A percentile compares a stretch with the other conserved stretches of the same genome.
These are phyloP conservation scores for Candida sithepensis DNA, from an alignment of 805 yeast species.

Conservation along the genomic window DNA sequence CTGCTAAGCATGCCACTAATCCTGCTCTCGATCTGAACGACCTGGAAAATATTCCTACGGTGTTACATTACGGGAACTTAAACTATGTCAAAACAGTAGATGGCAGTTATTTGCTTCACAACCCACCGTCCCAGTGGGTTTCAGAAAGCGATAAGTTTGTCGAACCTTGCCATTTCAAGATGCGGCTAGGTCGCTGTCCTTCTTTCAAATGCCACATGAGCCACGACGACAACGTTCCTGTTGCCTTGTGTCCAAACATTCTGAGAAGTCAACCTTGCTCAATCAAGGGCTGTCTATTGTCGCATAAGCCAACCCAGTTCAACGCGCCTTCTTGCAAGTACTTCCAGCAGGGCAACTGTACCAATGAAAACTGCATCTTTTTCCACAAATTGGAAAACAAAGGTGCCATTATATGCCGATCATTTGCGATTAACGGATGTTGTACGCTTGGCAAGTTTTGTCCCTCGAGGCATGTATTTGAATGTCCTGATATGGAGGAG, in stretches of 20 bases:
- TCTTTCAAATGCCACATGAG: neutral
- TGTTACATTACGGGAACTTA: neutral
- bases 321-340: conserved; percentile 61
- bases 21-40: neutral
- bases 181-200: neutral
- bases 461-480: conserved; percentile 50
- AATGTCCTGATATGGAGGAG: conserved; percentile 71
- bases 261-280: conserved; percentile 40
- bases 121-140: neutral
- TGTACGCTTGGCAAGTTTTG: conserved; percentile 62
- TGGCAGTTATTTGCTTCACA: neutral
- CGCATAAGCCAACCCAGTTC: conserved; percentile 55
- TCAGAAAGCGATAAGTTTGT: neutral
- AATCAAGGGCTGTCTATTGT: conserved; percentile 45
- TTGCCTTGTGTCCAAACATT: conserved; percentile 35
- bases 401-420: conserved; percentile 49
- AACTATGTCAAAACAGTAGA: neutral
- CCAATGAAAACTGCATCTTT: conserved; percentile 47
- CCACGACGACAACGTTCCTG: neutral
- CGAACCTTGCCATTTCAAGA: neutral
- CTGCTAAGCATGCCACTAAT: neutral
- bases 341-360: conserved; percentile 44
- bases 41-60: neutral
- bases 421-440: conserved; percentile 65
- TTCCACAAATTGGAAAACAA: conserved; percentile 42